Evolutionary conservation across 2,329 filamentous ascomycete species (phyloP).

Genomic region (Paecilomyces dactylethromorphus): DNA sequence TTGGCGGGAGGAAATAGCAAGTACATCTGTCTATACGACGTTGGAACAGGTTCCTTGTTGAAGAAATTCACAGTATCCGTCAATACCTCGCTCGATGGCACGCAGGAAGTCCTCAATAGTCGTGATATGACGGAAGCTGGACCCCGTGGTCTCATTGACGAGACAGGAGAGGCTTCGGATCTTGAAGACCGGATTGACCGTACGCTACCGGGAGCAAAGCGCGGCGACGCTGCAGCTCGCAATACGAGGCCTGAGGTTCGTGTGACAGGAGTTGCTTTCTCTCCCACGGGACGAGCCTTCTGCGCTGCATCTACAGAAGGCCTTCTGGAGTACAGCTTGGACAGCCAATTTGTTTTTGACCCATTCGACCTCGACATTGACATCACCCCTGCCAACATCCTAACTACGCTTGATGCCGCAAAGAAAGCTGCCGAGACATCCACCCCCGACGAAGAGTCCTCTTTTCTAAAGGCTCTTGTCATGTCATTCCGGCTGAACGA

Average conservation of each 20-base stretch:
- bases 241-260: conserved; percentile 74
- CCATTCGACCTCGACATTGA: conserved; percentile 93
- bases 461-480: conserved; percentile 80
- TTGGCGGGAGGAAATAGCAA: conserved; percentile 94
- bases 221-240: conserved; percentile 76
- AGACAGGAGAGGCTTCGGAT: conserved; percentile 81
- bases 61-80: conserved; percentile 95
- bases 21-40: conserved; percentile 97
- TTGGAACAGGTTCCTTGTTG: conserved; percentile 79
- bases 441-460: conserved; percentile 60
- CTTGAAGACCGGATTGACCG: conserved; percentile 75
- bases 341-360: conserved; percentile 79
- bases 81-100: conserved; percentile 92
- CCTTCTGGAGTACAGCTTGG: conserved; percentile 85
- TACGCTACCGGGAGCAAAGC: conserved; percentile 75
- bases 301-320: conserved; percentile 95
- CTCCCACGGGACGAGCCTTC: conserved; percentile 81
- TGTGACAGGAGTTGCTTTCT: conserved; percentile 78
- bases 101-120: conserved; percentile 95
- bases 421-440: conserved; percentile 22
- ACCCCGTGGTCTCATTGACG: conserved; percentile 75
- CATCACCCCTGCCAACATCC: conserved; percentile 80
- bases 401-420: conserved; percentile 59
- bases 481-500: conserved; percentile 98
- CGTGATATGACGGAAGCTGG: conserved; percentile 86